phyloP scores from a whole-genome alignment of 1,284 basidiomycete species.

The Boletus hoseneyae region DNA sequence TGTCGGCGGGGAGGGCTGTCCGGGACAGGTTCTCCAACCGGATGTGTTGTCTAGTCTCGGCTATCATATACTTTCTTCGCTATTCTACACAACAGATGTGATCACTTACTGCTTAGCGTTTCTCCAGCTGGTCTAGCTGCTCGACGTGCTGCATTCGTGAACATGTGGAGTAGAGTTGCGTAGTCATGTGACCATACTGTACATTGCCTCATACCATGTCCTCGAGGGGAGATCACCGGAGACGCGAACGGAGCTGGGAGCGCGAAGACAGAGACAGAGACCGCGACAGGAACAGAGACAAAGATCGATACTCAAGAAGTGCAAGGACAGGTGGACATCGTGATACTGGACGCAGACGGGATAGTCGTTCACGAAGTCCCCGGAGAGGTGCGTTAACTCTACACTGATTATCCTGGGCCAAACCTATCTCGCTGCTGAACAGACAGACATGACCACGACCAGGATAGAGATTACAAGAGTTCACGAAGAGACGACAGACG shows the following conservation, averaged over 20 bases:
- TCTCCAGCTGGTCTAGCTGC: constrained; percentile 10
- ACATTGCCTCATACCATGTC: constrained; percentile 35
- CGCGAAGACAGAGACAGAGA: constrained; percentile 49
- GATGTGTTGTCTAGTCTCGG: constrained; percentile 38
- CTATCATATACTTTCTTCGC: constrained; percentile 11
- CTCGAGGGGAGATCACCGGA: constrained; percentile 50
- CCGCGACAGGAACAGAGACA: constrained; percentile 19
- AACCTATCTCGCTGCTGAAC: constrained; percentile 1
- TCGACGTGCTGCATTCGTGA: constrained; percentile 19
- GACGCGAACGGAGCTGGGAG: constrained; percentile 69
- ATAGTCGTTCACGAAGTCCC: constrained; percentile 70
- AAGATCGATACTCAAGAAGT: constrained; percentile 33
- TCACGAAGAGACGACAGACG: constrained; percentile 37
- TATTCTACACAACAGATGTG: constrained; percentile 5
- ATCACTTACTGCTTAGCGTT: constrained; percentile 19
- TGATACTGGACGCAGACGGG: constrained; percentile 48
- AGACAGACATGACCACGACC: constrained; percentile 35
- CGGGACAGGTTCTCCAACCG: constrained; percentile 46
- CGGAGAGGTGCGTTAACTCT: constrained; percentile 36
- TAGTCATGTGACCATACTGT: constrained; percentile 28
- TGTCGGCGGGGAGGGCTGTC: constrained; percentile 52
- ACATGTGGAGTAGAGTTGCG: constrained; percentile 15
- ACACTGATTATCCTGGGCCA: not conserved
- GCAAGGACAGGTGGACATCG: constrained; percentile 38
- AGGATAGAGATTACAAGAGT: constrained; percentile 38